Evolutionary conservation across 169 alveolate species (phyloP).

Genomic region (Eimeria falciformis): DNA sequence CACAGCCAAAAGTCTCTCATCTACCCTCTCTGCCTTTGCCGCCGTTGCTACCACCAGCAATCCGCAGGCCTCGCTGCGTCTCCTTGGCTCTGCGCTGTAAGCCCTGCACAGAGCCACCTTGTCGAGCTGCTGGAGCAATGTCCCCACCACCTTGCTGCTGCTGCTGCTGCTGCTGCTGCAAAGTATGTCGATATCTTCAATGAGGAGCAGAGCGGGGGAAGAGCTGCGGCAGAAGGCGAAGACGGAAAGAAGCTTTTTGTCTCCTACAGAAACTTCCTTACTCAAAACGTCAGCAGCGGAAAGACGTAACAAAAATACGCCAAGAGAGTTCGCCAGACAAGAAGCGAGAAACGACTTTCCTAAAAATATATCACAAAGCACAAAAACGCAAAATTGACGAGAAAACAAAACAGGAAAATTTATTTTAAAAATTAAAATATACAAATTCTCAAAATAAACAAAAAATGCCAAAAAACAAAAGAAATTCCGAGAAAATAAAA

Average conservation of each 20-base stretch:
- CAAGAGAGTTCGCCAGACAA: background rate
- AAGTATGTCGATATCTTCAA: constrained; percentile 33
- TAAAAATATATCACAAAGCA: no score
- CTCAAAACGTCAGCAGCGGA: constrained; percentile 37
- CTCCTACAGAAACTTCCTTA: constrained; percentile 42
- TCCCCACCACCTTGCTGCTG: constrained; percentile 33
- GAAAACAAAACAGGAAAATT: no score
- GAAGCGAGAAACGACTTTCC: constrained; percentile 24
- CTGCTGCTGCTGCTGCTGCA: constrained; percentile 53
- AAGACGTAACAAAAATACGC: constrained; percentile 23
- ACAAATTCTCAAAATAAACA: no score
- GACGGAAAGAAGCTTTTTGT: constrained; percentile 23
- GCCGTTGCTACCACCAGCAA: constrained; percentile 51
- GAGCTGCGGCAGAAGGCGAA: background rate
- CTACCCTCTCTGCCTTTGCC: background rate
- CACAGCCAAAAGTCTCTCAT: constrained; percentile 6
- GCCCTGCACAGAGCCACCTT: constrained; percentile 18
- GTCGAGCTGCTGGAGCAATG: constrained; percentile 43
- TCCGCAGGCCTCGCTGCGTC: background rate
- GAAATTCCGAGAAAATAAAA: no score
- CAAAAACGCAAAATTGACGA: no score
- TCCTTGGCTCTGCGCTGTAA: constrained; percentile 9
- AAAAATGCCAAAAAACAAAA: no score
- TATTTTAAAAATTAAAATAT: no score
- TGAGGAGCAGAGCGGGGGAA: constrained; percentile 35